A percentile compares a stretch with the other conserved stretches of the same genome.
Conservation (phyloP, 2,329 filamentous ascomycete genomes). For the Claviceps digitariae region DNA sequence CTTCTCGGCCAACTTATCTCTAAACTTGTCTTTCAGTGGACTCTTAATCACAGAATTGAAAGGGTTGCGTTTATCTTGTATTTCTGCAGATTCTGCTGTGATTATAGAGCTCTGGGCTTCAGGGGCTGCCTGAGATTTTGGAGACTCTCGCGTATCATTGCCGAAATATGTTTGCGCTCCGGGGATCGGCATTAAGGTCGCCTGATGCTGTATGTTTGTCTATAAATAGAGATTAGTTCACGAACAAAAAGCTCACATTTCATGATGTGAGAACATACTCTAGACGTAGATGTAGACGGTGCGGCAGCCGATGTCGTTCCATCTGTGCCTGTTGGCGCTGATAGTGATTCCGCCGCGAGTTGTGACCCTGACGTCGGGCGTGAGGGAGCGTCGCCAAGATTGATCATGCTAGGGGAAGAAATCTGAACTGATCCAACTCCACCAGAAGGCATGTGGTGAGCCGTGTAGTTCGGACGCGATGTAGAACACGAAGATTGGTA, state of each 20-base stretch:
- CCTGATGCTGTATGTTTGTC: constrained; percentile 2
- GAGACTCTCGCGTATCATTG: neutral
- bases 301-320: neutral
- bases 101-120: neutral
- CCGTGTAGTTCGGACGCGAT: neutral
- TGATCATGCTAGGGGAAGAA: neutral
- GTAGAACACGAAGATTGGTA: neutral
- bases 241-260: neutral
- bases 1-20: constrained; percentile 5
- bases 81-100: neutral
- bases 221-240: neutral
- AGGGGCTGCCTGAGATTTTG: neutral
- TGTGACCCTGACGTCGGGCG: neutral
- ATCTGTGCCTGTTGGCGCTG: neutral
- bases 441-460: neutral
- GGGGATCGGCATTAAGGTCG: constrained; percentile 19
- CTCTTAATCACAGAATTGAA: constrained; percentile 2
- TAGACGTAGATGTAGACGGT: neutral
- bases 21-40: constrained; percentile 15
- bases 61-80: neutral
- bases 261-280: neutral
- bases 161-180: constrained; percentile 26
- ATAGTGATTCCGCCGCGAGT: too few species aligned
- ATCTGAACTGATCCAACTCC: neutral
- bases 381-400: neutral